phyloP scores from a whole-genome alignment of 1,139 yeast species.

The Yamadazyma dendronema region DNA sequence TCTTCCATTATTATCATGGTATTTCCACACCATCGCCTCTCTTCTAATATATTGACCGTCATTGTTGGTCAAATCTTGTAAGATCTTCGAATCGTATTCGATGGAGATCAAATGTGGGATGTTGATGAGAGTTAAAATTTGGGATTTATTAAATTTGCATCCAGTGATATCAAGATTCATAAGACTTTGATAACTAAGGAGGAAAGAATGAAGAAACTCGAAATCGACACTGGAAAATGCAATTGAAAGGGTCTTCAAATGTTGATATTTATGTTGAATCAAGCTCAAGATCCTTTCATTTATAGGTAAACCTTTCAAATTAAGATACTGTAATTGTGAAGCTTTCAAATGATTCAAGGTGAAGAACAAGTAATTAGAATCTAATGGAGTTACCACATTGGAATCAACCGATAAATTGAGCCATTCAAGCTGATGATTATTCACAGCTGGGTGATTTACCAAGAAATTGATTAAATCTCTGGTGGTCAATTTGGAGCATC shows the following conservation, averaged over 20 bases:
- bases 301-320: constrained; percentile 77
- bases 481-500: constrained; percentile 76
- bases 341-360: constrained; percentile 56
- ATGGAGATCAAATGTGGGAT: constrained; percentile 31
- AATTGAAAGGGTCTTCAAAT: constrained; percentile 60
- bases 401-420: constrained; percentile 73
- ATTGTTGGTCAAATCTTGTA: constrained; percentile 37
- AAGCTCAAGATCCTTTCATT: constrained; percentile 50
- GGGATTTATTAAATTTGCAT: constrained; percentile 26
- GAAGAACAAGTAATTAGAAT: constrained; percentile 57
- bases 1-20: constrained; percentile 63
- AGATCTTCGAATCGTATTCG: constrained; percentile 41
- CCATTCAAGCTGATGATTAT: constrained; percentile 62
- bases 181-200: constrained; percentile 30
- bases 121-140: constrained; percentile 25
- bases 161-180: constrained; percentile 41
- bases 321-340: constrained; percentile 52
- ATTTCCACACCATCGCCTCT: constrained; percentile 49
- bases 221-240: constrained; percentile 56
- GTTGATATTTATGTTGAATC: constrained; percentile 53
- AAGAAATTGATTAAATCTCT: constrained; percentile 71
- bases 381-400: constrained; percentile 62
- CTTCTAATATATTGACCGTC: constrained; percentile 32
- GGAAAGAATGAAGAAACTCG: constrained; percentile 47
- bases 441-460: constrained; percentile 69